These are phyloP conservation scores for Neopestalotiopsis sp. DNA, from an alignment of 2,329 filamentous ascomycete genomes.

Conservation along the genomic window DNA sequence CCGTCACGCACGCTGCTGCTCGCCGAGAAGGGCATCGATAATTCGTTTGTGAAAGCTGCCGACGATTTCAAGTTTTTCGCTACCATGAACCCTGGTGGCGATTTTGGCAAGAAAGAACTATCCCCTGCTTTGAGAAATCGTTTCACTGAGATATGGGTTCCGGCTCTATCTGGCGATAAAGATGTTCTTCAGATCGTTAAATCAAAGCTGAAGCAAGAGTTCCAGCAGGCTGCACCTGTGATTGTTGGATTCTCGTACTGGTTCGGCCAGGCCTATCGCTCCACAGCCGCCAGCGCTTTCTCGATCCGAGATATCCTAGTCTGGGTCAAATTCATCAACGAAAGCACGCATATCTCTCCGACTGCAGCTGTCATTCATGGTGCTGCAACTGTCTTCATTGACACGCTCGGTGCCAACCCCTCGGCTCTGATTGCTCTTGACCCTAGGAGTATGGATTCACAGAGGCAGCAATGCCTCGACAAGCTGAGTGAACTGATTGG, in stretches of 20 bases:
- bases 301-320: slow-evolving; percentile 92
- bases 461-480: slow-evolving; percentile 75
- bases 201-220: slow-evolving; percentile 69
- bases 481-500: slow-evolving; percentile 73
- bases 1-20: slow-evolving; percentile 84
- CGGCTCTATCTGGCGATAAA: slow-evolving; percentile 80
- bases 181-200: slow-evolving; percentile 88
- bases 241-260: slow-evolving; percentile 91
- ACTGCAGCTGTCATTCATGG: slow-evolving; percentile 73
- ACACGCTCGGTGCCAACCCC: slow-evolving; percentile 93
- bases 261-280: slow-evolving; percentile 86
- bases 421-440: slow-evolving; percentile 82
- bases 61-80: slow-evolving; percentile 94
- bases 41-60: slow-evolving; percentile 78
- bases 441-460: slow-evolving; percentile 69
- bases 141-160: slow-evolving; percentile 99
- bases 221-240: slow-evolving; percentile 63
- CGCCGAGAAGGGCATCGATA: slow-evolving; percentile 88
- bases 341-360: slow-evolving; percentile 47
- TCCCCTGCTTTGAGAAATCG: slow-evolving; percentile 94
- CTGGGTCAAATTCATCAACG: slow-evolving; percentile 93
- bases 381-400: slow-evolving; percentile 93
- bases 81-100: slow-evolving; percentile 98
- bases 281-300: slow-evolving; percentile 75
- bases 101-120: slow-evolving; percentile 97